A percentile compares a stretch with the other conserved stretches of the same genome.
phyloP scores from a whole-genome alignment of 306 rosid species.

The Astragalus membranaceus region DNA sequence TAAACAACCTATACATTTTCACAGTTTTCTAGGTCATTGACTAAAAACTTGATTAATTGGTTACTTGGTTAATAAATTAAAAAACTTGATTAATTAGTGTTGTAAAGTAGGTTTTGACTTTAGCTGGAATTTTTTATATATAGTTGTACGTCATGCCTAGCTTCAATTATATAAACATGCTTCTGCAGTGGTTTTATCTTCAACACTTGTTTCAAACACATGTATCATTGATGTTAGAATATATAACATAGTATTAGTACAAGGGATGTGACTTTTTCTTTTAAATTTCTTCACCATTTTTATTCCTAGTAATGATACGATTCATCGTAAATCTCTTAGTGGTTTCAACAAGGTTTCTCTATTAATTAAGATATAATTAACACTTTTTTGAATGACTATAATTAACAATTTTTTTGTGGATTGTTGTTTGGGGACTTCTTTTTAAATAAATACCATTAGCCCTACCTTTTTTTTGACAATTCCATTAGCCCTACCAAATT shows the following conservation, averaged over 20 bases:
- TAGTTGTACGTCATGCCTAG: slow-evolving; percentile 9
- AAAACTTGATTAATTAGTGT: too few species aligned
- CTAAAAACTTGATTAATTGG: too few species aligned
- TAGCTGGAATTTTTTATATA: too few species aligned
- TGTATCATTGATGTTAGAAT: slow-evolving; percentile 17
- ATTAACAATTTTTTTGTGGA: background rate
- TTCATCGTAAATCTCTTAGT: background rate
- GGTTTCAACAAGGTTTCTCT: background rate
- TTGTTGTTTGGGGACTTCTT: background rate
- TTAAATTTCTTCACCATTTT: background rate
- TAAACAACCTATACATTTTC: too few species aligned
- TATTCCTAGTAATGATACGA: background rate
- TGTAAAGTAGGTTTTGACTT: too few species aligned
- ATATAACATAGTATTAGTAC: background rate
- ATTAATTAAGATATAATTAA: too few species aligned
- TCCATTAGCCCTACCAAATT: background rate
- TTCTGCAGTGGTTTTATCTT: slow-evolving; percentile 25
- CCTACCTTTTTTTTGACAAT: background rate
- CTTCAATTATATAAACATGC: slow-evolving; percentile 25
- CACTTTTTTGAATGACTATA: too few species aligned
- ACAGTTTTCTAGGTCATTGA: too few species aligned
- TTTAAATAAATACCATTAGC: background rate
- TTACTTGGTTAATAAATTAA: too few species aligned
- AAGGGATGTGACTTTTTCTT: slow-evolving; percentile 5
- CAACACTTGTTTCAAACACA: slow-evolving; percentile 20